Base-by-base conservation (phyloP, 352 stramenopile genomes). In the Aphanomyces invadans region DNA sequence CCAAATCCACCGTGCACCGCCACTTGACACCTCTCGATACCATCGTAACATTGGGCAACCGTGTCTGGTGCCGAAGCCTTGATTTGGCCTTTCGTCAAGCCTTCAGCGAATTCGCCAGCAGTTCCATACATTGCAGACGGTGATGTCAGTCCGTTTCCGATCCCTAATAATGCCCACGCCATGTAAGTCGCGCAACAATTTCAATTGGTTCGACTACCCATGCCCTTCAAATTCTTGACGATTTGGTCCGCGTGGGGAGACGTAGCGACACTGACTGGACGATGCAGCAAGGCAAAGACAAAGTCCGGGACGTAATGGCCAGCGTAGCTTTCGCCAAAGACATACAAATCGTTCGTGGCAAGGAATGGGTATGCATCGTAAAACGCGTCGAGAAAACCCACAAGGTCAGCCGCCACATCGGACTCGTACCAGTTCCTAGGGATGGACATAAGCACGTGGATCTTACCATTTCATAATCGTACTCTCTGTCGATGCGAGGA, bases 261-360 rank as follows among this genome's bases (percentile, higher is more conserved):
- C 63, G 4, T 67, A 61, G 4, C 42, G 5, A 42, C 36, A 15
- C 36, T 42, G 36, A 11, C 21, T 9, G 44, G 44, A 9, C 44
- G 49, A 29, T 78, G 73, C 15, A 98, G 62, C 48, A 98, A 69
- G 32, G 78, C 76, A 23, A 81, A 74, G 2, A 85, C 81, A 46
- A 98, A 76, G 54, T 95, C 90, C 0, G 95, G 96, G 21, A 97
- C 87, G 68, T 98, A 99, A 57, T 98, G 92, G 0, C 96, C 95
- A 1, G 79, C 92, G 71, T 97, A 98, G 63, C 81, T 96, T 70
- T 99, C 96, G 38, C 95, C 95, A 46, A 96, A 97, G 39, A 98
- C 76, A 71, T 96, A 98, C 11, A 99, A 83, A 63, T 84, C 76
- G 32, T 77, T 80, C 17, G 23, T 28, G 46, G 59, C 72, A 11